Evolutionary conservation across 805 yeast species (phyloP), one percentile per base, ranked within the genome.

Genomic region (Candida methanosorbosa): DNA sequence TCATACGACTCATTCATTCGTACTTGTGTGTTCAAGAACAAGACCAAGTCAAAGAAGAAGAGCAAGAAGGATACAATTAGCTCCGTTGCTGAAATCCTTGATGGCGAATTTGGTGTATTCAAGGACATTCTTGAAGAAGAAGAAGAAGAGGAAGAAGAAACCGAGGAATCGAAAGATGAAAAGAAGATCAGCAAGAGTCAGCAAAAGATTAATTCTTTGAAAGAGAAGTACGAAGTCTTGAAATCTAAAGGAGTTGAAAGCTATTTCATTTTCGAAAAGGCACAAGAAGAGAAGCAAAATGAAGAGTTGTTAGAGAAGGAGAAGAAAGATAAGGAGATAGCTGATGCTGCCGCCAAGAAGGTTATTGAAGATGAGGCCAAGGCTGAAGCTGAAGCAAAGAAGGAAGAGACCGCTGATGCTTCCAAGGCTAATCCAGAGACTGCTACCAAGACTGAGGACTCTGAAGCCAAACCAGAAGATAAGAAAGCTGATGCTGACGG

Each of bases 1-100:
- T 75, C 95, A 0, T 75, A 70, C 43, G 98, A 92, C 60, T 80
- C 78, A 42, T 86, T 82, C 48, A 70, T 85, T 3, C 68, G 94
- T 33, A 68, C 66, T 40, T 60, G 78, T 1, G 62, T 74, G 14
- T 76, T 65, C 40, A 46, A 46, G 9, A 39, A 42, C n/a, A 64
- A 57, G 21, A 37, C 47, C 2, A 63, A 55, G 14, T 52, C 53
- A 9, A 30, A 38, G 15, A 45, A 29, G 34, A 23, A 20, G 31
- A 15, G 35, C 16, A 34, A 38, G 20, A 45, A 42, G 22, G 27
- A 37, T 7, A 46, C 49, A 29, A 7, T 48, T 24, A 37, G 40
- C 4, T 43, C 53, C 9, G 54, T 75, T 32, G 49, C 49, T 28
- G 57, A 53, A 9, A 62, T 66, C 28, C 39, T 78, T 28, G 66